These are phyloP conservation scores for Echria macrotheca DNA, from an alignment of 495 filamentous ascomycete species.

Conservation along the genomic window DNA sequence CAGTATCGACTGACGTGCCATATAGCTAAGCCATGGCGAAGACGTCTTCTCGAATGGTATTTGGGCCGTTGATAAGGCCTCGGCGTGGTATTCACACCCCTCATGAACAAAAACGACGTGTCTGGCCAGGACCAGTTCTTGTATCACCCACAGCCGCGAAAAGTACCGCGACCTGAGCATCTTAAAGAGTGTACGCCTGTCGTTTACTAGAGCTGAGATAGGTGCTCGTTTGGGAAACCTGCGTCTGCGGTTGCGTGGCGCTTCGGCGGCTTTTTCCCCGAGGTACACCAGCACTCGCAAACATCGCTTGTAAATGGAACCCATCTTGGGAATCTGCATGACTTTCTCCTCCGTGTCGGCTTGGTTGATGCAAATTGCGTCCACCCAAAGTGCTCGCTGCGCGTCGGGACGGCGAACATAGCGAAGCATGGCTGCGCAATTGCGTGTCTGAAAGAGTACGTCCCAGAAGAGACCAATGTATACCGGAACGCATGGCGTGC, in stretches of 20 bases:
- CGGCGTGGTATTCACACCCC: conserved; percentile 9
- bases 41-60: neutral
- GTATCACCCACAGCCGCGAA: conserved; percentile 24
- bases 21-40: neutral
- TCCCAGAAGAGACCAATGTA: conserved; percentile 4
- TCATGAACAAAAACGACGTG: conserved; percentile 14
- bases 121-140: conserved; percentile 20
- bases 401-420: neutral
- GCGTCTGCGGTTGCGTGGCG: too few species aligned
- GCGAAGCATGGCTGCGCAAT: conserved; percentile 5
- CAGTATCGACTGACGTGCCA: neutral
- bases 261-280: neutral
- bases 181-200: neutral
- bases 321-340: conserved; percentile 11
- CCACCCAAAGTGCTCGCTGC: conserved; percentile 2
- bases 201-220: neutral
- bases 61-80: neutral
- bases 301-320: conserved; percentile 13
- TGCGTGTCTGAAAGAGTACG: conserved; percentile 4
- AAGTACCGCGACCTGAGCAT: conserved; percentile 12
- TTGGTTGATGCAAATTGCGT: conserved; percentile 4
- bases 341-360: neutral
- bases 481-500: neutral
- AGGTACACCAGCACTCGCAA: conserved; percentile 19
- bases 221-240: neutral